Evolutionary conservation across 2,329 filamentous ascomycete species (phyloP), one percentile per base, ranked within the genome.

Genomic region (Penicillium sp.): DNA sequence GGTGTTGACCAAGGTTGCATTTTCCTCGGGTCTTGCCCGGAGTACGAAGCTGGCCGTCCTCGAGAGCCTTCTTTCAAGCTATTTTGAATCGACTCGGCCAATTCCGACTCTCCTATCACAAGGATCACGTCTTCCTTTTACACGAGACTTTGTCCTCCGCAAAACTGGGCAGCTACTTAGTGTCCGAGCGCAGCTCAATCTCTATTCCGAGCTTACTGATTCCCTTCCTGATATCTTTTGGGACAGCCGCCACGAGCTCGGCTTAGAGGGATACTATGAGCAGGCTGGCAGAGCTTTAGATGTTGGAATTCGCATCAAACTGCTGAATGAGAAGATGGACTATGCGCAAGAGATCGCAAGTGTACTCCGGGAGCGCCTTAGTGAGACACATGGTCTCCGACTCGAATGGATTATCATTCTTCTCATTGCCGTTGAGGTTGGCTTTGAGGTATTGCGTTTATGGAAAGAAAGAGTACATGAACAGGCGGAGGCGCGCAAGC

Each of bases 381-480:
- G 90, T 70, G 92, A 97, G 79, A 91, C 91, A 72, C 92, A 97
- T 70, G 89, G 91, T 16, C 85, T 92, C 31, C 82, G 91, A 54
- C 81, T 99, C 11, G 94, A 97, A 77, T 93, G 91, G 89, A 95
- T 95, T 67, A 97, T 99, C 72, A 97, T 99, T 67, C 81, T 90
- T 2, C 82, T 99, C 53, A 99, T 99, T 70, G 86, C 90, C 1
- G 89, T 97, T 34, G 94, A 99, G 76, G 92, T 97, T 15, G 81
- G 87, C 11, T 94, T 97, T 72, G 93, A 96, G 75, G 79, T 97
- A 60, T 80, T 90, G 60, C 81, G 89, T 55, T 81, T 92, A 48
- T 88, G 86, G 74, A 83, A 86, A 62, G 89, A 91, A 66, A 80
- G 80, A 45, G 68, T 70, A 5, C 71, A 75, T 60, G 72, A 79